These are phyloP conservation scores for Pleurotus ostreatus DNA, from an alignment of 768 basidiomycete genomes.

Conservation along the genomic window DNA sequence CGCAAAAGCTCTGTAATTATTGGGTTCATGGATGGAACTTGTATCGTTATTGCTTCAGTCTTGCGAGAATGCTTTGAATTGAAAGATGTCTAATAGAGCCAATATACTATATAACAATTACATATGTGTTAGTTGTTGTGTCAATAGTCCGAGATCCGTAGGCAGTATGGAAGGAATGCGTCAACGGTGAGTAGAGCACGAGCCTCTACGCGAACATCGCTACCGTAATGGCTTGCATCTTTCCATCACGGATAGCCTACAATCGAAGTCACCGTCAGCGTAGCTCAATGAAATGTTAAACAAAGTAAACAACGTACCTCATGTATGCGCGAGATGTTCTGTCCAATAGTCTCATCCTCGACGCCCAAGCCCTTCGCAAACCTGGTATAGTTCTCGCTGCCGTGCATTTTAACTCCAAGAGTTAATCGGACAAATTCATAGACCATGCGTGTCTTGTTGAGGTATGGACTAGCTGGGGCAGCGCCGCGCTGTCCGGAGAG, in stretches of 20 bases:
- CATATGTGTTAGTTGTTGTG: neutral
- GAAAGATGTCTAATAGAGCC: too few relatives aligned
- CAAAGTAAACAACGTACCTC: conserved; percentile 38
- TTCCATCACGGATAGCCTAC: conserved; percentile 65
- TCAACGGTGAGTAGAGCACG: too few relatives aligned
- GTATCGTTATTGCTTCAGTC: too few relatives aligned
- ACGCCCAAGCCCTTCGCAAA: conserved; percentile 41
- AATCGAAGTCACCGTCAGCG: conserved; percentile 4
- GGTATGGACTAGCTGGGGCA: conserved; percentile 59
- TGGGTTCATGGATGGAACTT: too few relatives aligned
- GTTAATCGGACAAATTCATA: conserved; percentile 69
- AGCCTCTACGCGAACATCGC: conserved; percentile 38
- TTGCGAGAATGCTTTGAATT: too few relatives aligned
- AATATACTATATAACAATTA: neutral
- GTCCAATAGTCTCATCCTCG: conserved; percentile 60
- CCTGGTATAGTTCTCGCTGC: conserved; percentile 56
- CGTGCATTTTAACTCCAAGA: conserved; percentile 72
- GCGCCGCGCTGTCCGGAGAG: conserved; percentile 53
- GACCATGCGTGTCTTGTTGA: conserved; percentile 58
- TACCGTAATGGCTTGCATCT: conserved; percentile 55
- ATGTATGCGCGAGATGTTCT: conserved; percentile 70
- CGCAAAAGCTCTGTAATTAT: neutral
- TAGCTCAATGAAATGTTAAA: neutral
- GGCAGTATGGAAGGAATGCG: too few relatives aligned
- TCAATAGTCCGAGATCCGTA: too few relatives aligned